Base-by-base conservation (phyloP, 2,329 filamentous ascomycete species). In the Aspergillus sp. region DNA sequence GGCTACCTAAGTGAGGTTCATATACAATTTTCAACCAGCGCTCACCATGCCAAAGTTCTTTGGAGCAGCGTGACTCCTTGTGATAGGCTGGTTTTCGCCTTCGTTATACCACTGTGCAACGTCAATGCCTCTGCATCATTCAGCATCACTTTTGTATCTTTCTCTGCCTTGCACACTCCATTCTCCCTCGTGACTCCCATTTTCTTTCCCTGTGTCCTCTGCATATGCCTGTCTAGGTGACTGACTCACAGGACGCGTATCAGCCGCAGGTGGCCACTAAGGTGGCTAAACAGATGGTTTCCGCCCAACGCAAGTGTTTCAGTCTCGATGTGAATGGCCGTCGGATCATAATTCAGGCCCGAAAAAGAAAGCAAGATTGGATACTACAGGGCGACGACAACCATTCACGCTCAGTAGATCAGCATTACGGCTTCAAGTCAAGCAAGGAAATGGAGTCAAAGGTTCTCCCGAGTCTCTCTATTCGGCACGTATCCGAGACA, bases 291-390 rank as follows among this genome's bases (percentile, higher is more conserved):
- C 47, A 27, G 25, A 17, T 50, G 47, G 47, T 32, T 50, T 50
- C 47, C 47, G 47, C 25, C 47, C 25, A 50, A 50, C n/a, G 47
- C 47, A 50, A 30, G 25, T 50, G 47, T 50, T 49, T 19, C 47
- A 32, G 47, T 17, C 47, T 19, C 25, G 47, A 50, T 50, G 8
- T 50, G 47, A 30, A 50, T 17, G 15, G 25, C n/a, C 47, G 47
- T 19, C 47, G n/a, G 25, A 50, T 50, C 47, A 30, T 17, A 32
- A 50, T 21, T 17, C 25, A 27, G 47, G n/a, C 47, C 13, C 19
- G 8, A 15, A 32, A 17, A 50, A 8, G n/a, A 30, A 50, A 32
- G 15, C 25, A 50, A 11, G 27, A 30, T 1, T 10, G 8, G 2
- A 5, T 17, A 30, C n/a, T 7, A 8, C 25, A n/a, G 15, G 47